phyloP scores from a whole-genome alignment of 1,284 basidiomycete genomes.

The Heimioporus punctisporus region DNA sequence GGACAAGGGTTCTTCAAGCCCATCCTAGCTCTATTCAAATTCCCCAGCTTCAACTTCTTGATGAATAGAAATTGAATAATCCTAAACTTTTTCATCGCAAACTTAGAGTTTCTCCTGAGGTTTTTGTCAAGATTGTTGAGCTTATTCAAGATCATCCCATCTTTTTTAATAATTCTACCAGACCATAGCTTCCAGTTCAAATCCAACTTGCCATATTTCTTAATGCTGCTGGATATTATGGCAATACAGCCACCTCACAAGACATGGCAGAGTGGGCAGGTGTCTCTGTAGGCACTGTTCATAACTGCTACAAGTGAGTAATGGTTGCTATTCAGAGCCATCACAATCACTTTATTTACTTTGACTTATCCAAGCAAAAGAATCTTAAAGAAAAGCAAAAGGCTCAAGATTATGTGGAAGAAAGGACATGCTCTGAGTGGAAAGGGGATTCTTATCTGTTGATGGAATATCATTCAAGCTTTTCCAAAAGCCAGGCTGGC shows the following conservation, averaged over 20 bases:
- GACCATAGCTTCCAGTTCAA: neutral
- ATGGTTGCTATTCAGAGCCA: neutral
- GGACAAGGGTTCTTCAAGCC: too few species aligned
- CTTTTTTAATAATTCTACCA: constrained; percentile 22
- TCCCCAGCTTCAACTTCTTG: too few species aligned
- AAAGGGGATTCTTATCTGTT: neutral
- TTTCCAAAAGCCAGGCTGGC: neutral
- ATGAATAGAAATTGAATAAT: too few species aligned
- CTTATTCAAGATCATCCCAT: constrained; percentile 4
- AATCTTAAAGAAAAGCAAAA: neutral
- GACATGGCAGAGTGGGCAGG: constrained; percentile 4
- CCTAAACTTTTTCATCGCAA: too few species aligned
- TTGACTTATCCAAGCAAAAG: neutral
- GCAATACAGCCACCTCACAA: constrained; percentile 1
- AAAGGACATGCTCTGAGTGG: neutral
- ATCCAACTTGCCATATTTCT: neutral
- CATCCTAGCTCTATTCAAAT: too few species aligned
- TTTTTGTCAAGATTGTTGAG: too few species aligned
- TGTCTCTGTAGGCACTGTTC: neutral
- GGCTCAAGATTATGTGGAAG: neutral
- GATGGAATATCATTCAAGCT: neutral
- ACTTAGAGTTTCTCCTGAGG: too few species aligned
- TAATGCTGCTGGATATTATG: constrained; percentile 1
- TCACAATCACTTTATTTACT: neutral
- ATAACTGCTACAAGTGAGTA: neutral